These are phyloP conservation scores for Ceratopteris richardii DNA, from an alignment of 75 land plant genomes.

Conservation along the genomic window DNA sequence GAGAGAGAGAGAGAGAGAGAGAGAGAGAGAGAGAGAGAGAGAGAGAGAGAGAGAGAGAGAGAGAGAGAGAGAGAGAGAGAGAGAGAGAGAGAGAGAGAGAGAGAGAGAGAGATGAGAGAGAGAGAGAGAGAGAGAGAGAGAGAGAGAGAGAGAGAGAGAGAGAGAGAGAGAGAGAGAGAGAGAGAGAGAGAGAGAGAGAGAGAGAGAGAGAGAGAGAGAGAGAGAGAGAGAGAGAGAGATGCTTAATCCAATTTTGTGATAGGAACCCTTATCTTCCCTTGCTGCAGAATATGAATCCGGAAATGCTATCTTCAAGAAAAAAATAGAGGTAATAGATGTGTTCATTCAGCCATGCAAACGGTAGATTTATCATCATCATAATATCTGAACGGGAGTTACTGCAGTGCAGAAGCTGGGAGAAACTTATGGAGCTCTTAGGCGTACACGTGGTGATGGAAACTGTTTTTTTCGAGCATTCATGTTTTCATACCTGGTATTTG, in stretches of 20 bases:
- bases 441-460: slow-evolving; percentile 95
- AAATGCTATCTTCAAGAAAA: slow-evolving; percentile 58
- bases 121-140: slow-evolving; percentile 7
- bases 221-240: background rate
- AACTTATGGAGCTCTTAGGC: slow-evolving; percentile 63
- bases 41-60: slow-evolving; percentile 7
- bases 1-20: slow-evolving; percentile 3
- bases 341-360: too few species aligned
- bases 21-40: slow-evolving; percentile 5
- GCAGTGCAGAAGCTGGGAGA: slow-evolving; percentile 54
- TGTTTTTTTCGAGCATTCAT: slow-evolving; percentile 92
- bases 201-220: slow-evolving; percentile 2
- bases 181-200: slow-evolving; percentile 2
- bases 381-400: too few species aligned
- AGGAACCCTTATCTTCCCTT: slow-evolving; percentile 76
- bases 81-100: slow-evolving; percentile 8
- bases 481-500: slow-evolving; percentile 81
- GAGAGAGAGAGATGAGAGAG: slow-evolving; percentile 1
- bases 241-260: slow-evolving; percentile 10
- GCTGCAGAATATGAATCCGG: slow-evolving; percentile 84
- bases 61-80: slow-evolving; percentile 1
- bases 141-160: slow-evolving; percentile 5
- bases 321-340: slow-evolving; percentile 80
- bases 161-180: background rate
- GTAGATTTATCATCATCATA: too few species aligned